These are phyloP conservation scores for Malassezia obtusa DNA, from an alignment of 1,284 basidiomycete species.

Conservation along the genomic window DNA sequence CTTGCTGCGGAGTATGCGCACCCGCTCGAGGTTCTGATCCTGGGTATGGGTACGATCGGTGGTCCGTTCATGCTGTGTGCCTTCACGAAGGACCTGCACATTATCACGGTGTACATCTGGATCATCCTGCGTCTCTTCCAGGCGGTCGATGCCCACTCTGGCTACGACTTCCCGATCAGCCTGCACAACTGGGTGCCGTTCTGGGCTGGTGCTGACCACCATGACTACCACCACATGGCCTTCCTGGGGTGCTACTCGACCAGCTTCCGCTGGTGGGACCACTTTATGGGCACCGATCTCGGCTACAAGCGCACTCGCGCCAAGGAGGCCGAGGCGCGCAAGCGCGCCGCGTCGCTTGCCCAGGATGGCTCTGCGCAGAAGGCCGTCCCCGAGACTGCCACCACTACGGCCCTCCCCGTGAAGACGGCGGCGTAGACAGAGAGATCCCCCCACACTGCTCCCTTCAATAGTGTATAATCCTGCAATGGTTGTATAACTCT, in stretches of 20 bases:
- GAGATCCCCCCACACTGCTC: neutral
- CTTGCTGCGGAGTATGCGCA: slow-evolving; percentile 96
- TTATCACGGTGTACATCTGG: slow-evolving; percentile 88
- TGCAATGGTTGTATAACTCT: neutral
- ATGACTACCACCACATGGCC: slow-evolving; percentile 54
- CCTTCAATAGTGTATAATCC: neutral
- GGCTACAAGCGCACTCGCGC: slow-evolving; percentile 42
- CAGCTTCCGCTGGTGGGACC: slow-evolving; percentile 47
- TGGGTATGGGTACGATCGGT: slow-evolving; percentile 71
- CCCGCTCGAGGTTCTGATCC: slow-evolving; percentile 83
- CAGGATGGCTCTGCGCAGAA: neutral
- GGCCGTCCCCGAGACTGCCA: neutral
- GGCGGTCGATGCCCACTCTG: slow-evolving; percentile 91
- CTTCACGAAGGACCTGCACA: slow-evolving; percentile 57
- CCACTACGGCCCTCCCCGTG: neutral
- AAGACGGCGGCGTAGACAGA: neutral
- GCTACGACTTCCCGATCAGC: slow-evolving; percentile 69
- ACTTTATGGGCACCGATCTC: slow-evolving; percentile 41
- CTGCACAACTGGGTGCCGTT: slow-evolving; percentile 85
- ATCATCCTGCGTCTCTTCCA: slow-evolving; percentile 89
- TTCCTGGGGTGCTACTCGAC: slow-evolving; percentile 44
- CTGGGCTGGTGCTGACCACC: slow-evolving; percentile 98
- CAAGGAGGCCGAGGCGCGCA: slow-evolving; percentile 22
- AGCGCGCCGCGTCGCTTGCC: too few relatives aligned
- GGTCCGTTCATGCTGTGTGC: slow-evolving; percentile 78